Evolutionary conservation across 1,139 yeast genomes (phyloP), one percentile per base, ranked within the genome.

Genomic region (Geotrichum australiense): DNA sequence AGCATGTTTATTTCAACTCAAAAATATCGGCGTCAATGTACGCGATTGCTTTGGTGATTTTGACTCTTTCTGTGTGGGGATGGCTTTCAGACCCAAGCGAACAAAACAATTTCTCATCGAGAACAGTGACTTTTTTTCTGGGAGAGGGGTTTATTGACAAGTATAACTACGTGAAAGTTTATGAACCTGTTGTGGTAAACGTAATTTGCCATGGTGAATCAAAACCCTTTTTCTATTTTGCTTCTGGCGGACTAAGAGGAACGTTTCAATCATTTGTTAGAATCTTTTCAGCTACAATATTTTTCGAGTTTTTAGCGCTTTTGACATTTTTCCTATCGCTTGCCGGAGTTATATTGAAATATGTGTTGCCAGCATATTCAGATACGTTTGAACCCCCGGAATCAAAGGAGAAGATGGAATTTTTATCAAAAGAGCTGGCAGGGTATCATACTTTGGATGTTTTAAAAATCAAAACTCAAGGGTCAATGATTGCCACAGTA

Each of bases 401-500:
- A n/a, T n/a, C 47, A 39, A 10, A 44, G 39, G 29, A 42, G 20
- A 46, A 45, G 6, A 48, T 46, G 19, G 46, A 50, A 23, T 69
- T 70, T 45, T 65, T 63, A 26, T 63, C 65, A 25, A 77, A 78
- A 46, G 85, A 80, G 48, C 64, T 84, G 36, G 50, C 64, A 20
- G 68, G 69, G 16, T 78, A 76, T 1, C 87, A 80, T 55, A 60
- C 66, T 21, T 63, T 82, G 39, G 94, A 85, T 58, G 70, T 83
- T 5, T 68, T 81, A 28, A 71, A 71, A 47, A 64, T 83, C 11
- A 64, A 64, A 65, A 36, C 66, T 70, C 38, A 71, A 72, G 52
- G 80, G 80, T 10, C 79, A 71, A 55, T 50, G 45, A 65, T 84
- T 29, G 78, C 81, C 0, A 73, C 89, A 0, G 70, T 81, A 23